These are phyloP conservation scores for Sclerotinia nivalis DNA, from an alignment of 2,329 filamentous ascomycete genomes.

Conservation along the genomic window DNA sequence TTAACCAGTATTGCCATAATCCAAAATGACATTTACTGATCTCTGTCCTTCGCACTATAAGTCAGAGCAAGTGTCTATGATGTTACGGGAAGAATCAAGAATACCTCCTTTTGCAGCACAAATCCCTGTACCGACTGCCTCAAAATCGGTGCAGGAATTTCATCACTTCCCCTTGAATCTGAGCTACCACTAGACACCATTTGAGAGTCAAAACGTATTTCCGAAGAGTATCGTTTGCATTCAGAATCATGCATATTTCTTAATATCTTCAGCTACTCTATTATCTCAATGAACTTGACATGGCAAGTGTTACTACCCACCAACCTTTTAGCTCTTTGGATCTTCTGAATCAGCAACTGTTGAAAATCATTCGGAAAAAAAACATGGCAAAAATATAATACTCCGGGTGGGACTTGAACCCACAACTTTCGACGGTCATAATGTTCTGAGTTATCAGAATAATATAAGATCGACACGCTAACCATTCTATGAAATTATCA, in stretches of 20 bases:
- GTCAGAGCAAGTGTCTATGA: background rate
- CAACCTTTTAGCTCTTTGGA: background rate
- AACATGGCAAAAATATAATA: constrained; percentile 3
- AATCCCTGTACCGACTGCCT: background rate
- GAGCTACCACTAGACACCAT: background rate
- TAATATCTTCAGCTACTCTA: too few species aligned
- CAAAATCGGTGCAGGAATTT: background rate
- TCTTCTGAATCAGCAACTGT: background rate
- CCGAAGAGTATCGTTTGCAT: too few species aligned
- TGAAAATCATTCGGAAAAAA: background rate
- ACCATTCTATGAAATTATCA: constrained; percentile 25
- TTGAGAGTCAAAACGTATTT: too few species aligned
- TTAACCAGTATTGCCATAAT: background rate
- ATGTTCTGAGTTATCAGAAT: constrained; percentile 17
- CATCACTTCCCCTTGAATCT: background rate
- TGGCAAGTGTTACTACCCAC: background rate
- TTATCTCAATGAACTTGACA: too few species aligned
- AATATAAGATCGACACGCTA: constrained; percentile 33
- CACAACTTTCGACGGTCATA: constrained; percentile 28
- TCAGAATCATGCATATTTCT: too few species aligned
- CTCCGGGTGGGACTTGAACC: constrained; percentile 25
- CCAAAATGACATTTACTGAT: background rate
- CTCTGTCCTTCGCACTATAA: background rate
- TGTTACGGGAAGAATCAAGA: background rate
- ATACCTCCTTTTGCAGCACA: background rate